Conservation (phyloP, 768 basidiomycete genomes). For the Pisolithus microcarpus region DNA sequence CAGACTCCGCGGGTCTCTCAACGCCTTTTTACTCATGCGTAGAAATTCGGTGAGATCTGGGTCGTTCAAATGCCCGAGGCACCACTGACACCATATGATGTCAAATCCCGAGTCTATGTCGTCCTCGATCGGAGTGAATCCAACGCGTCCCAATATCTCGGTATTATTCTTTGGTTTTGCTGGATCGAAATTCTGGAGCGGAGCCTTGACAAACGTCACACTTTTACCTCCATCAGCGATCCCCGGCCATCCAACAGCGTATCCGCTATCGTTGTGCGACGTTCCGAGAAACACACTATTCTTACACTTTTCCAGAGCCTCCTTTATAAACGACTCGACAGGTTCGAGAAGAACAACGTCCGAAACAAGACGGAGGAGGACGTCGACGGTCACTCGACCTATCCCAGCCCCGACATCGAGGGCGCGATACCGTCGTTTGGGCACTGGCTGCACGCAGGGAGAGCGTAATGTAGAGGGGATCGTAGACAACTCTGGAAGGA, state of each 20-base stretch:
- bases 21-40: slow-evolving; percentile 48
- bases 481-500: slow-evolving; percentile 71
- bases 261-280: slow-evolving; percentile 27
- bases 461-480: slow-evolving; percentile 69
- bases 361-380: slow-evolving; percentile 81
- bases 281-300: slow-evolving; percentile 23
- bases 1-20: slow-evolving; percentile 36
- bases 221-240: slow-evolving; percentile 57
- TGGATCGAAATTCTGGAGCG: slow-evolving; percentile 80
- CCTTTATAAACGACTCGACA: slow-evolving; percentile 65
- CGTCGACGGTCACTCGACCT: slow-evolving; percentile 83
- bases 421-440: slow-evolving; percentile 52
- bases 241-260: slow-evolving; percentile 52
- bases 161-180: slow-evolving; percentile 30
- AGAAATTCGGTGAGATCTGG: slow-evolving; percentile 74
- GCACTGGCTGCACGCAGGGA: slow-evolving; percentile 23
- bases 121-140: slow-evolving; percentile 51
- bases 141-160: slow-evolving; percentile 58
- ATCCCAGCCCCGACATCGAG: slow-evolving; percentile 94
- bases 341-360: slow-evolving; percentile 91
- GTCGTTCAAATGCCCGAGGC: slow-evolving; percentile 80
- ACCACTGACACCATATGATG: slow-evolving; percentile 97
- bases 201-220: slow-evolving; percentile 72
- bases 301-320: slow-evolving; percentile 46
- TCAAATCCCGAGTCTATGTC: slow-evolving; percentile 66